Conservation (phyloP, 352 stramenopile genomes). For the Phytophthora multivora region DNA sequence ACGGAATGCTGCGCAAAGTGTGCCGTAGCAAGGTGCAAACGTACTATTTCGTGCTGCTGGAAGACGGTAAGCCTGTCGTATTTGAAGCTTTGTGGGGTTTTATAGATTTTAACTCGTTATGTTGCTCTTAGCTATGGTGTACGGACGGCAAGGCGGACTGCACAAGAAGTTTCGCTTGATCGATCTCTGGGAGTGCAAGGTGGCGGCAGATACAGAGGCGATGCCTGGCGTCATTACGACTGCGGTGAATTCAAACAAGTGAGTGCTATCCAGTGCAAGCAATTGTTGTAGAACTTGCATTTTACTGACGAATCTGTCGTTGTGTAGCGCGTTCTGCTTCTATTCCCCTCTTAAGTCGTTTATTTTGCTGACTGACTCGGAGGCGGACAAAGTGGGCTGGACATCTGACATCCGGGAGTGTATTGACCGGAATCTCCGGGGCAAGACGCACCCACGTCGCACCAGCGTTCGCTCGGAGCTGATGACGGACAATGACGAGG, state of each 20-base stretch:
- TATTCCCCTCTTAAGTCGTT: constrained; percentile 89
- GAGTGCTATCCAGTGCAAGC: constrained; percentile 14
- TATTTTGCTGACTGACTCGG: constrained; percentile 72
- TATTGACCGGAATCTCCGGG: constrained; percentile 62
- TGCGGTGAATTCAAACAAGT: constrained; percentile 73
- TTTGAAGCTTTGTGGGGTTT: neutral
- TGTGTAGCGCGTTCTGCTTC: constrained; percentile 83
- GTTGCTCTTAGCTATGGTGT: constrained; percentile 60
- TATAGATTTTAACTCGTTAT: neutral
- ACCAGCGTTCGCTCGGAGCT: constrained; percentile 67
- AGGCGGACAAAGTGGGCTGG: constrained; percentile 69
- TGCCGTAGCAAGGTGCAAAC: constrained; percentile 83
- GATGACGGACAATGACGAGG: constrained; percentile 71
- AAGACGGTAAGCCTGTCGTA: constrained; percentile 62
- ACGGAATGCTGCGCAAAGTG: constrained; percentile 86
- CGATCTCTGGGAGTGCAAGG: constrained; percentile 79
- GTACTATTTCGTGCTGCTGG: constrained; percentile 86
- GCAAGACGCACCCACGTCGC: constrained; percentile 52
- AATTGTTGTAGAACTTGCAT: neutral
- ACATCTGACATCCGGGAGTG: constrained; percentile 65
- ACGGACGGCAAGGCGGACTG: constrained; percentile 61
- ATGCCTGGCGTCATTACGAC: constrained; percentile 77
- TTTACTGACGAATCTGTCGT: constrained; percentile 6
- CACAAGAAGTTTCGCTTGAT: constrained; percentile 85
- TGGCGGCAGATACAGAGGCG: constrained; percentile 67